Percentiles rank a stretch among this genome's conserved stretches.
phyloP scores from a whole-genome alignment of 371 early-diverging fungal genomes.

The Blastocladiella emersonii region DNA sequence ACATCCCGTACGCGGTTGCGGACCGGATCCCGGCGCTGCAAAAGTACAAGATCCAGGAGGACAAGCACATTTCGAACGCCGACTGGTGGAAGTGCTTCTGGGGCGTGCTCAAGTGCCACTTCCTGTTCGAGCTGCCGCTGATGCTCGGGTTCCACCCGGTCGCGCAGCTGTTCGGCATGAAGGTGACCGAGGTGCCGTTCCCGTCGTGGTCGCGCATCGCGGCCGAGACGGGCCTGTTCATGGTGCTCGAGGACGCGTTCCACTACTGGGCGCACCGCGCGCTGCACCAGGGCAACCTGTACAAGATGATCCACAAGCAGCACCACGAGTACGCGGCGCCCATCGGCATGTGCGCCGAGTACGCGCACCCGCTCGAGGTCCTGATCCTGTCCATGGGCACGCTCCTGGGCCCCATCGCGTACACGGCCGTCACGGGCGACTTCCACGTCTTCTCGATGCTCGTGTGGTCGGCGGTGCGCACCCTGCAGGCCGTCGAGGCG shows the following conservation, averaged over 20 bases:
- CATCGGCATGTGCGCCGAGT: slow-evolving; percentile 74
- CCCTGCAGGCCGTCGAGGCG: slow-evolving; percentile 74
- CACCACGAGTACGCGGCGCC: slow-evolving; percentile 89
- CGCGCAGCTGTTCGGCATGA: slow-evolving; percentile 67
- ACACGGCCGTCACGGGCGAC: slow-evolving; percentile 34
- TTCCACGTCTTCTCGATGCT: slow-evolving; percentile 66
- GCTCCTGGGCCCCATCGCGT: slow-evolving; percentile 55
- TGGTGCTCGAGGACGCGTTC: slow-evolving; percentile 66
- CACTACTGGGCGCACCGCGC: slow-evolving; percentile 71
- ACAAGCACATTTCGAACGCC: slow-evolving; percentile 45
- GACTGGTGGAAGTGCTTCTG: slow-evolving; percentile 61
- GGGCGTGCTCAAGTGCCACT: slow-evolving; percentile 55
- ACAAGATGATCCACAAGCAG: slow-evolving; percentile 78
- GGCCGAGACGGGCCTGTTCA: slow-evolving; percentile 50
- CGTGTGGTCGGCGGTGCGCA: slow-evolving; percentile 58
- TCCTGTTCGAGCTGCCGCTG: slow-evolving; percentile 66
- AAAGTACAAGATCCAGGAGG: slow-evolving; percentile 73
- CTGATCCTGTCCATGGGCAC: slow-evolving; percentile 60
- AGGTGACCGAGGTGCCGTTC: slow-evolving; percentile 62
- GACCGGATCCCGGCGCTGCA: slow-evolving; percentile 53
- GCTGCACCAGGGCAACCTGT: slow-evolving; percentile 66
- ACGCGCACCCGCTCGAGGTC: slow-evolving; percentile 70
- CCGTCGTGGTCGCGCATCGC: slow-evolving; percentile 49
- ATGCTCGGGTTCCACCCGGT: slow-evolving; percentile 73
- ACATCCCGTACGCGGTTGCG: slow-evolving; percentile 53